A percentile compares a stretch with the other conserved stretches of the same genome.
Conservation (phyloP, 768 basidiomycete species). For the Lentinula sp. region DNA sequence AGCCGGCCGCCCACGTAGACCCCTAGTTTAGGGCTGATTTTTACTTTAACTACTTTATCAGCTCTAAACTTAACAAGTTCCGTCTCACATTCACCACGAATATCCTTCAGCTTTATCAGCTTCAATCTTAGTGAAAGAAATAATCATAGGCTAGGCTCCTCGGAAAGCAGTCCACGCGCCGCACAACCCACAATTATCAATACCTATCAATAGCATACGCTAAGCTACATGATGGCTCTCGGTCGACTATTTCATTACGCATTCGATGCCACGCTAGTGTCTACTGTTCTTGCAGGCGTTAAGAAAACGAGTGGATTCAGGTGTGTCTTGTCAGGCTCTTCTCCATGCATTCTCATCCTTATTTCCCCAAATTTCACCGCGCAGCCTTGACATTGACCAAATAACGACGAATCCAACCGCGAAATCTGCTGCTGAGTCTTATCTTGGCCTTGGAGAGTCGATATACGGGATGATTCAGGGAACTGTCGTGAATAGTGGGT, state of each 20-base stretch:
- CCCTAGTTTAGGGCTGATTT: no score
- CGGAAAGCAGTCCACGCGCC: no score
- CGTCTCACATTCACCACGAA: no score
- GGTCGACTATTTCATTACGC: constrained; percentile 81
- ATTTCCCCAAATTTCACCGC: not conserved
- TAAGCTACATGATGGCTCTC: constrained; percentile 19
- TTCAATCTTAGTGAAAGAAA: no score
- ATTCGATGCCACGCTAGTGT: constrained; percentile 78
- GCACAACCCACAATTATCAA: no score
- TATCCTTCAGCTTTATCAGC: no score
- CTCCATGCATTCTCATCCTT: not conserved
- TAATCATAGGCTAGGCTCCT: no score
- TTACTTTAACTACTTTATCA: no score
- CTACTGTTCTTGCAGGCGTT: constrained; percentile 88
- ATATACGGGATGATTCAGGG: constrained; percentile 83
- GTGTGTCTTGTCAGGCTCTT: constrained; percentile 44
- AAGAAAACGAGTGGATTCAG: constrained; percentile 84
- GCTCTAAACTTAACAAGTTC: no score
- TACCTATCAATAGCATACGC: not conserved
- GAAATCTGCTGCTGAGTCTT: constrained; percentile 72
- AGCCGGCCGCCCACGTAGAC: not conserved
- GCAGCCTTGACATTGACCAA: constrained; percentile 50
- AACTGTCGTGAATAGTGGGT: constrained; percentile 79
- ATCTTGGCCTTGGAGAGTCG: constrained; percentile 82
- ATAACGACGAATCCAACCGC: constrained; percentile 76